Conservation (phyloP, 495 filamentous ascomycete species). For the Hyphodiscus hymeniophilus region DNA sequence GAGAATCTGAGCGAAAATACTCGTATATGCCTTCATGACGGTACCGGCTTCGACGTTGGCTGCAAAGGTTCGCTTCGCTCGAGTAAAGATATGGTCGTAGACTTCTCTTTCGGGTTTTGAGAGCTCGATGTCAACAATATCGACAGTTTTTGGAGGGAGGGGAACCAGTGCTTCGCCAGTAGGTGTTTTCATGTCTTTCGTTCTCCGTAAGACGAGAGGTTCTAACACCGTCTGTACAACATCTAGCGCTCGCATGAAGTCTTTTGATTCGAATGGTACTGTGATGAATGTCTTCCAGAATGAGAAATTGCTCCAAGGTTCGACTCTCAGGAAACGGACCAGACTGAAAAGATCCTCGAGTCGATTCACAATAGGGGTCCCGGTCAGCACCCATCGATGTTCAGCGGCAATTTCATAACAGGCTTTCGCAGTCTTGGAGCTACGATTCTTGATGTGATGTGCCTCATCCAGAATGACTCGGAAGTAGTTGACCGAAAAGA, state of each 20-base stretch:
- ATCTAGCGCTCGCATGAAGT: conserved; percentile 86
- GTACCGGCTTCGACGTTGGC: conserved; percentile 86
- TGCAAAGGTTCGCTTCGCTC: conserved; percentile 74
- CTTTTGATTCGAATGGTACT: conserved; percentile 87
- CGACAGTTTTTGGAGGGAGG: conserved; percentile 70
- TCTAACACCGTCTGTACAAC: conserved; percentile 96
- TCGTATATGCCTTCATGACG: conserved; percentile 86
- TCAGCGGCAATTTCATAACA: conserved; percentile 81
- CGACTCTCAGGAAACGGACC: conserved; percentile 83
- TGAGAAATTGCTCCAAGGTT: conserved; percentile 96
- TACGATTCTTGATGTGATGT: conserved; percentile 87
- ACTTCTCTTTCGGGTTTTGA: conserved; percentile 79
- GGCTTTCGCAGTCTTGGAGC: conserved; percentile 81
- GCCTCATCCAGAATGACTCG: conserved; percentile 93
- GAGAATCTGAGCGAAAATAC: conserved; percentile 93
- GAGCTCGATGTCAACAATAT: conserved; percentile 79
- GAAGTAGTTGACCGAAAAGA: conserved; percentile 91
- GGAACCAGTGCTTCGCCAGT: conserved; percentile 79
- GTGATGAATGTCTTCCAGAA: conserved; percentile 99
- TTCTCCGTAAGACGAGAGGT: conserved; percentile 87
- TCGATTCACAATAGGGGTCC: conserved; percentile 94
- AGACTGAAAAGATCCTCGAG: conserved; percentile 95
- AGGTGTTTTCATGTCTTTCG: conserved; percentile 96
- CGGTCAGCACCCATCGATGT: conserved; percentile 91
- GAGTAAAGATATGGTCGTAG: conserved; percentile 79